Conservation (phyloP, 768 basidiomycete genomes). For the Boletus subparvulus region DNA sequence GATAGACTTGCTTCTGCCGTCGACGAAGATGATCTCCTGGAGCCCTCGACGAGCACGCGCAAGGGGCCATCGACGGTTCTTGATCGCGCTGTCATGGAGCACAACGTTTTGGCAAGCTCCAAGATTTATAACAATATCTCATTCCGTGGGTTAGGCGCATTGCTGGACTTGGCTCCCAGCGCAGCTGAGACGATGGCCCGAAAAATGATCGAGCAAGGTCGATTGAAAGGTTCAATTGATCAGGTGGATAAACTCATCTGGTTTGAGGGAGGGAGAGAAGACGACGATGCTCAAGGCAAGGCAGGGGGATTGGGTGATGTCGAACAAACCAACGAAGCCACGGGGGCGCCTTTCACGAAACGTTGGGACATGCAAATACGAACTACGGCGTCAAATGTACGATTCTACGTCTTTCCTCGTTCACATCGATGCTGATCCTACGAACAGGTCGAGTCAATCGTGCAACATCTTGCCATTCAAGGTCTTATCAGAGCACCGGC, state of each 20-base stretch:
- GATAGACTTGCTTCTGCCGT: conserved; percentile 72
- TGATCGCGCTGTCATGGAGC: conserved; percentile 97
- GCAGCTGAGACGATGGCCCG: conserved; percentile 97
- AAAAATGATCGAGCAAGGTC: conserved; percentile 98
- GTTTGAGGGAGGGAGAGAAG: conserved; percentile 86
- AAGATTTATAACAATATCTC: conserved; percentile 98
- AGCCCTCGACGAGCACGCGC: conserved; percentile 66
- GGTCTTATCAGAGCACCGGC: conserved; percentile 50
- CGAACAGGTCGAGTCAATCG: conserved; percentile 76
- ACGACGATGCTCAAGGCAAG: conserved; percentile 91
- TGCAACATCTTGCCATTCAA: conserved; percentile 76
- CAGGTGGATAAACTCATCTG: conserved; percentile 94
- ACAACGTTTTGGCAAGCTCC: conserved; percentile 94
- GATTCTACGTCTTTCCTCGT: conserved; percentile 17
- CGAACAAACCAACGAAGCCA: conserved; percentile 83
- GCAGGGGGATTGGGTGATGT: conserved; percentile 90
- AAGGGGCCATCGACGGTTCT: conserved; percentile 94
- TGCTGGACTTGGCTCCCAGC: conserved; percentile 86
- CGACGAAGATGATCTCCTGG: conserved; percentile 53
- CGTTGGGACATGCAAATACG: conserved; percentile 96
- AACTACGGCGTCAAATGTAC: conserved; percentile 81
- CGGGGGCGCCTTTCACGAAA: conserved; percentile 87
- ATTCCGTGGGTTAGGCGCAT: conserved; percentile 86
- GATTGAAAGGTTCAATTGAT: conserved; percentile 90
- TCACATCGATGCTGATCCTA: not conserved